These are phyloP conservation scores for Aspergillus heteromorphus DNA, from an alignment of 495 filamentous ascomycete genomes.

Conservation along the genomic window DNA sequence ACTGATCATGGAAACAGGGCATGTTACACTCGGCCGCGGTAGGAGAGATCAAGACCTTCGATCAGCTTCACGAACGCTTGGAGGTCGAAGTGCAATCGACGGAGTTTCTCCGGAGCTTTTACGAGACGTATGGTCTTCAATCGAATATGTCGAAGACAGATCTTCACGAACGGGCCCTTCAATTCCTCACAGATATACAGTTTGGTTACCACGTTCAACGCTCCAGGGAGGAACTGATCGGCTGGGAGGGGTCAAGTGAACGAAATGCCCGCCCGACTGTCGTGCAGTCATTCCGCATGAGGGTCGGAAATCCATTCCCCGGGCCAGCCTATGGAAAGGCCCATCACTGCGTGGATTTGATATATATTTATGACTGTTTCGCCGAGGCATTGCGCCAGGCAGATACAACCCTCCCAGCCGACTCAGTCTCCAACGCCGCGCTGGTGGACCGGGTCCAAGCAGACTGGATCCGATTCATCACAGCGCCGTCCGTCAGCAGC, in stretches of 20 bases:
- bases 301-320: neutral
- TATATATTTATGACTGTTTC: slow-evolving; percentile 1
- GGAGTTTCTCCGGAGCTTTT: neutral
- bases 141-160: neutral
- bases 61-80: neutral
- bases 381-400: neutral
- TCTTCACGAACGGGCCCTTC: neutral
- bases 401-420: neutral
- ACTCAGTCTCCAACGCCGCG: neutral
- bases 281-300: neutral
- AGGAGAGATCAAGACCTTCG: neutral
- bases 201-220: neutral
- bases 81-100: neutral
- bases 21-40: neutral
- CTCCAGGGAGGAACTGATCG: neutral
- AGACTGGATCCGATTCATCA: neutral
- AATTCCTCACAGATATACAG: neutral
- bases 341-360: slow-evolving; percentile 4
- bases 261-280: neutral
- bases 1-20: neutral
- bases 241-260: neutral
- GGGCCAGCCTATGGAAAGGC: neutral
- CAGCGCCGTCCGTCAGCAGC: neutral
- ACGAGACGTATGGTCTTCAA: neutral
- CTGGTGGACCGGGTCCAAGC: neutral